Conservation (phyloP, 495 filamentous ascomycete genomes). For the Copromyces sp. region DNA sequence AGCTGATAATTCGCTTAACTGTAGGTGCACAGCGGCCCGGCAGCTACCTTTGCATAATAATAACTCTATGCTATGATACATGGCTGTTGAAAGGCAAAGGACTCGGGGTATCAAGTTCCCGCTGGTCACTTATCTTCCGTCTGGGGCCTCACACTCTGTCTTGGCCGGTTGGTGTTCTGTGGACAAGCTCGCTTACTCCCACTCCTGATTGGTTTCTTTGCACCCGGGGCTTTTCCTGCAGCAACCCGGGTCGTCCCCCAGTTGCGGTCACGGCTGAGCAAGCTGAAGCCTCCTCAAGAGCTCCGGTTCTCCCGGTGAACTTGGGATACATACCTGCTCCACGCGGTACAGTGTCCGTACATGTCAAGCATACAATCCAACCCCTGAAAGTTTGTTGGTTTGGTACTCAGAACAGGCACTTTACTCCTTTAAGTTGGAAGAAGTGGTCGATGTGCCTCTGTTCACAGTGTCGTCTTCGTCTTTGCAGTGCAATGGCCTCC, state of each 20-base stretch:
- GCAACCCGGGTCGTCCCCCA: background rate
- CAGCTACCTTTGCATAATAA: background rate
- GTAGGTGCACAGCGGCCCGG: background rate
- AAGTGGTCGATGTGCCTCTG: too few species aligned
- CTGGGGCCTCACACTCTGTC: background rate
- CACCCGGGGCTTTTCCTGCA: background rate
- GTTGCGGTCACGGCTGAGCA: background rate
- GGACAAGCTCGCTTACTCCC: conserved; percentile 18
- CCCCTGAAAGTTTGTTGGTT: too few species aligned
- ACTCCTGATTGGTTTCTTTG: conserved; percentile 20
- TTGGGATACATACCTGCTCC: background rate
- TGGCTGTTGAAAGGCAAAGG: background rate
- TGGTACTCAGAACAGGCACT: too few species aligned
- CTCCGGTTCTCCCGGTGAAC: background rate
- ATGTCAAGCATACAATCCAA: background rate
- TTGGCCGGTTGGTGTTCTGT: background rate
- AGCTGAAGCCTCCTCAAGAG: background rate
- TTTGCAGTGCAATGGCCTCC: too few species aligned
- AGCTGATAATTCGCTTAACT: background rate
- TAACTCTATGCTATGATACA: background rate
- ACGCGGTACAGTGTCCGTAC: background rate
- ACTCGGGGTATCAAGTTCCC: background rate
- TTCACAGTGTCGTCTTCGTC: too few species aligned
- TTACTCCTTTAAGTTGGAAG: too few species aligned
- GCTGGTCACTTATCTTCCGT: background rate